Evolutionary conservation across 1,284 basidiomycete species (phyloP).

Genomic region (Wallemia hederae): DNA sequence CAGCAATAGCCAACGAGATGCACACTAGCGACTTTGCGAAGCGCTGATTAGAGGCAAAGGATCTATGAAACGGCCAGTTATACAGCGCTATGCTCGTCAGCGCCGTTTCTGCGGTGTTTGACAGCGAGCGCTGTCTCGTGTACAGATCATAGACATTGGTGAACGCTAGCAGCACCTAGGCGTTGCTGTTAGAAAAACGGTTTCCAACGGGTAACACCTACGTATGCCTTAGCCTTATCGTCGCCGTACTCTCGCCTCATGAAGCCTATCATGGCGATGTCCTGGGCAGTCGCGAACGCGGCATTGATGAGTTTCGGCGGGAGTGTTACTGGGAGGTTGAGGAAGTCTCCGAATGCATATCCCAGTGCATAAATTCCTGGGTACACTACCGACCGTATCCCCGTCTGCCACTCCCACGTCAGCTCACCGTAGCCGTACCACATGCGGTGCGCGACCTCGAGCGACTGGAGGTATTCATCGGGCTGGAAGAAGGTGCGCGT

Average conservation of each 20-base stretch:
- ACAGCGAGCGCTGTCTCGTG: constrained; percentile 40
- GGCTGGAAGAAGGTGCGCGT: constrained; percentile 84
- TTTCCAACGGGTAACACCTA: neutral
- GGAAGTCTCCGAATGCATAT: neutral
- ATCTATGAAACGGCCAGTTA: constrained; percentile 30
- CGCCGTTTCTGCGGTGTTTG: constrained; percentile 74
- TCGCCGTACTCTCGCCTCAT: neutral
- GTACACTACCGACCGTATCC: constrained; percentile 4
- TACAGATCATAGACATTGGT: neutral
- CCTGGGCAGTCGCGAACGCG: neutral
- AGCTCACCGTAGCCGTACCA: constrained; percentile 76
- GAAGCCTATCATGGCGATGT: neutral
- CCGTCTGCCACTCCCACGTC: constrained; percentile 86
- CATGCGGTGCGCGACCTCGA: constrained; percentile 64
- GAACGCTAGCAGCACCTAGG: neutral
- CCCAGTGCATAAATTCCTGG: neutral
- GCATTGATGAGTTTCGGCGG: neutral
- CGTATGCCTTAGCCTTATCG: neutral
- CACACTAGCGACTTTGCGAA: constrained; percentile 21
- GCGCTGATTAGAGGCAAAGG: too few relatives aligned
- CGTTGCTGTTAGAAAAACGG: neutral
- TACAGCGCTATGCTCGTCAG: constrained; percentile 48
- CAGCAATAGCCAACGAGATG: constrained; percentile 42
- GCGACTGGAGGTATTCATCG: constrained; percentile 85
- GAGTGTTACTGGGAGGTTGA: neutral